Base-by-base conservation (phyloP, 768 basidiomycete species). In the Filobasidium floriforme region DNA sequence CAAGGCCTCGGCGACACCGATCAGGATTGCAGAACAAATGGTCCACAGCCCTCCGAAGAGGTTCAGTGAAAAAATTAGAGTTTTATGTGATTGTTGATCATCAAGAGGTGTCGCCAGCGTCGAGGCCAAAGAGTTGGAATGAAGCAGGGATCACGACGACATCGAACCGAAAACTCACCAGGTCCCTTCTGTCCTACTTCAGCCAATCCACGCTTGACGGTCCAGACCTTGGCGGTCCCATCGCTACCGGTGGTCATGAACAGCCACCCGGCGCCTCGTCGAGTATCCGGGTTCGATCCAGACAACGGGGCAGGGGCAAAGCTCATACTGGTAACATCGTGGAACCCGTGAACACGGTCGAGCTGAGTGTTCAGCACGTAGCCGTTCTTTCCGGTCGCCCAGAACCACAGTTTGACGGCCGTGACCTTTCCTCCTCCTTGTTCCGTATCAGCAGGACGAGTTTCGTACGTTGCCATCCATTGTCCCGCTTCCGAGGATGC, bases 381-480 rank as follows among this genome's bases (percentile, higher is more conserved):
- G 28, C 77, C 65, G 81, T 79, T 83, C 85, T 51, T 80, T 81
- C 32, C 32, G 73, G 71, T 70, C 14, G 87, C 85, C 90, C 92
- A 94, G 64, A 80, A 81, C 94, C 96, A 99, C 41, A 97, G 79
- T 80, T 98, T 98, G 63, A 99, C 82, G 75, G 88, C 88, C 37
- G 87, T 82, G 40, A 75, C 71, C n/a, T 62, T 62, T 19, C 73
- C 79, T 88, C 91, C 29, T 81, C 81, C 69, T 82, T 85, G 78
- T 86, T 86, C 81, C 26, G 84, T 85, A 51, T 88, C 86, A 6
- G 84, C 86, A 63, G 85, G 83, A 63, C 92, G 84, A 37, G 80
- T 78, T 78, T 99, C 94, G 28, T 90, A 78, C 1, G 94, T 93
- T 6, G 92, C 92, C 85, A 99, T 85, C 93, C 94, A 98, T 55